phyloP scores from a whole-genome alignment of 2,329 filamentous ascomycete genomes.

The Aaosphaeria pasadenensis region DNA sequence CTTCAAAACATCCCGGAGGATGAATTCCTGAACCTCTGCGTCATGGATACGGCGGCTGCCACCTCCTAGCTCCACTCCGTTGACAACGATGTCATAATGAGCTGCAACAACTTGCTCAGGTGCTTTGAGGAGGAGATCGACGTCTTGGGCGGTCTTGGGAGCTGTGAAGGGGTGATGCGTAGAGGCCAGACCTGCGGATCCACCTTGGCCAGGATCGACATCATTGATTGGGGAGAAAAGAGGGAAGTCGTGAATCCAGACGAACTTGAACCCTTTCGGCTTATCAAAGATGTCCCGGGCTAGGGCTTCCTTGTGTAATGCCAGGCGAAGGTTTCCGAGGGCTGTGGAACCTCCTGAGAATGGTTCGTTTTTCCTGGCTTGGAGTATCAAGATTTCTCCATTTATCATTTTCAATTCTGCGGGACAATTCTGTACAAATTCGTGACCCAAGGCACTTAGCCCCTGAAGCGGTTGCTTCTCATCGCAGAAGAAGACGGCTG shows the following conservation, averaged over 20 bases:
- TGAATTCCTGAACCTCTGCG: conserved; percentile 75
- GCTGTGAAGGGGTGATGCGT: conserved; percentile 97
- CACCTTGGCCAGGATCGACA: conserved; percentile 74
- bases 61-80: conserved; percentile 90
- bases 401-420: conserved; percentile 51
- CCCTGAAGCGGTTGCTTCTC: conserved; percentile 70
- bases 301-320: conserved; percentile 67
- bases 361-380: conserved; percentile 67
- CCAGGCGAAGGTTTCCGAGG: conserved; percentile 69
- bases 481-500: conserved; percentile 76
- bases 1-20: conserved; percentile 79
- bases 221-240: conserved; percentile 75
- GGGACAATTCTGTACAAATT: conserved; percentile 60
- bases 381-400: conserved; percentile 78
- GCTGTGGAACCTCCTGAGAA: conserved; percentile 70
- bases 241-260: conserved; percentile 89
- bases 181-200: conserved; percentile 73
- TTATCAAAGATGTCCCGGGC: conserved; percentile 56
- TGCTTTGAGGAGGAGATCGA: conserved; percentile 69
- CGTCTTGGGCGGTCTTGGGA: conserved; percentile 67
- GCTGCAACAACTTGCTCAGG: conserved; percentile 75
- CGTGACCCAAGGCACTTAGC: conserved; percentile 73
- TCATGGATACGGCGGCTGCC: conserved; percentile 91
- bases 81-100: conserved; percentile 94
- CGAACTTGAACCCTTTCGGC: conserved; percentile 60